phyloP scores from a whole-genome alignment of 805 yeast species.

The Saccharomycopsis lassenensis region DNA sequence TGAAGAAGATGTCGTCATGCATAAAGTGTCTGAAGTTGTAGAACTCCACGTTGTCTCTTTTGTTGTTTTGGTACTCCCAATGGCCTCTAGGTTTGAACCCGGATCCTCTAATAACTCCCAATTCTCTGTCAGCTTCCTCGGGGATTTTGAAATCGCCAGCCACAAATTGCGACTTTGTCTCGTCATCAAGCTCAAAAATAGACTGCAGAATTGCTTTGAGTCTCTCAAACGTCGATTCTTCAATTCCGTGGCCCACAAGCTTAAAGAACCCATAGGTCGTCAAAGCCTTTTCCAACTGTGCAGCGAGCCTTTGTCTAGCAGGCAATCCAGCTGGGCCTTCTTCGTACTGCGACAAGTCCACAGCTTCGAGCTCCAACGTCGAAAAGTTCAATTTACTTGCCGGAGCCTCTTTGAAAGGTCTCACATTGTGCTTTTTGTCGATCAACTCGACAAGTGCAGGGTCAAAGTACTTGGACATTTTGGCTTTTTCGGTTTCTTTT shows the following conservation, averaged over 20 bases:
- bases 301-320: slow-evolving; percentile 27
- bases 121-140: slow-evolving; percentile 20
- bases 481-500: too few relatives aligned
- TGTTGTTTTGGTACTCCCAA: slow-evolving; percentile 36
- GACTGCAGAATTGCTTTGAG: slow-evolving; percentile 32
- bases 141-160: slow-evolving; percentile 31
- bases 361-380: slow-evolving; percentile 20
- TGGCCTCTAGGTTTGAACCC: slow-evolving; percentile 40
- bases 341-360: slow-evolving; percentile 28
- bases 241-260: slow-evolving; percentile 32
- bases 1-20: slow-evolving; percentile 25
- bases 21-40: slow-evolving; percentile 33
- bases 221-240: slow-evolving; percentile 25
- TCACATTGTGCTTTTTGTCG: slow-evolving; percentile 23
- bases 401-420: slow-evolving; percentile 25
- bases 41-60: slow-evolving; percentile 33
- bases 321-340: slow-evolving; percentile 28
- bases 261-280: slow-evolving; percentile 36
- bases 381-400: slow-evolving; percentile 20
- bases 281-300: slow-evolving; percentile 29
- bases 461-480: too few relatives aligned
- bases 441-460: slow-evolving; percentile 7
- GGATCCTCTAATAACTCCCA: slow-evolving; percentile 37
- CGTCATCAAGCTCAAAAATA: slow-evolving; percentile 31
- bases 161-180: slow-evolving; percentile 27